Evolutionary conservation across 345 rosid species (phyloP).

Genomic region (Brassica napus): DNA sequence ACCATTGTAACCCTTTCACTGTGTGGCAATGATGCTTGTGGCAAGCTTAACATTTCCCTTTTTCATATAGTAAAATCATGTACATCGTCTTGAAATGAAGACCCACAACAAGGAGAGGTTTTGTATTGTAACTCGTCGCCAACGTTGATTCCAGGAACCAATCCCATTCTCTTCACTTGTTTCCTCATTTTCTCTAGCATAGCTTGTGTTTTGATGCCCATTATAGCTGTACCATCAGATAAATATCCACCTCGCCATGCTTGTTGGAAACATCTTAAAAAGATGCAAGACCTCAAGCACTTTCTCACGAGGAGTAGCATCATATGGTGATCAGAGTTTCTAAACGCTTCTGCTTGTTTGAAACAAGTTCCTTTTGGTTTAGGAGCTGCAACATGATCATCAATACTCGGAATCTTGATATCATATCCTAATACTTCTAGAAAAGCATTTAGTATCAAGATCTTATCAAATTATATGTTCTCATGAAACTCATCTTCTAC

Average conservation of each 20-base stretch:
- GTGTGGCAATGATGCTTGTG: conserved; percentile 70
- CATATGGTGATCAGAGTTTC: neutral
- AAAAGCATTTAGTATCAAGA: neutral
- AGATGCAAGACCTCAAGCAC: conserved; percentile 37
- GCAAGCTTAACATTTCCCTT: conserved; percentile 46
- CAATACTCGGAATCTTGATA: neutral
- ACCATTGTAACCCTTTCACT: conserved; percentile 62
- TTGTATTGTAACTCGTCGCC: conserved; percentile 86
- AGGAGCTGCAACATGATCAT: neutral
- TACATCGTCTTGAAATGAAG: conserved; percentile 65
- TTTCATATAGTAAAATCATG: conserved; percentile 66
- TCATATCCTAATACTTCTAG: too few species aligned
- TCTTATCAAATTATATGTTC: neutral
- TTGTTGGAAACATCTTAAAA: conserved; percentile 62
- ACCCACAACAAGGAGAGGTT: conserved; percentile 68
- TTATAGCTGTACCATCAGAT: conserved; percentile 34
- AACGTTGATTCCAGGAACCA: conserved; percentile 74
- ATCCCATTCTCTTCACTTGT: conserved; percentile 55
- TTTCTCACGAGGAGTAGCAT: neutral
- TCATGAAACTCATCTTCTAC: neutral
- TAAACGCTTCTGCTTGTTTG: neutral
- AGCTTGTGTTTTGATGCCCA: conserved; percentile 48
- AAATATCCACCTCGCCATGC: conserved; percentile 38
- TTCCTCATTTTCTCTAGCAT: conserved; percentile 53
- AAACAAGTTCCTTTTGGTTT: neutral